Percentiles rank a stretch among this genome's conserved stretches.
phyloP scores from a whole-genome alignment of 495 filamentous ascomycete species.

The Penicillium herquei region DNA sequence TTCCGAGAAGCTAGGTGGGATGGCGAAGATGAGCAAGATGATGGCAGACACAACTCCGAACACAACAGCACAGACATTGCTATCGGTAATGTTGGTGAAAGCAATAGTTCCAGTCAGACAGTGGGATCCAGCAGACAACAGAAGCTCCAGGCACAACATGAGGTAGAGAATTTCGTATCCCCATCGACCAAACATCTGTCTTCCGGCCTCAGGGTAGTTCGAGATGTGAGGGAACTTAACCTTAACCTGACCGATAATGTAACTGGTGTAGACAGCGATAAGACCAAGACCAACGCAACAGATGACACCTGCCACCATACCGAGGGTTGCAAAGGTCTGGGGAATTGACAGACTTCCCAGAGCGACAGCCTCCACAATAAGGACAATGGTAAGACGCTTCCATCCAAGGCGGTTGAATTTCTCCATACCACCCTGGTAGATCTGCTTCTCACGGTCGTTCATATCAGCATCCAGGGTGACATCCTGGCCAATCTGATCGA shows the following conservation, averaged over 20 bases:
- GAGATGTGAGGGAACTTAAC: too few relatives aligned
- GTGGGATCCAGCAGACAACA: not conserved
- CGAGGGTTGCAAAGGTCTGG: conserved; percentile 51
- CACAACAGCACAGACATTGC: not conserved
- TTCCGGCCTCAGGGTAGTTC: too few relatives aligned
- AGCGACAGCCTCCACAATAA: conserved; percentile 61
- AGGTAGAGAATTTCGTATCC: too few relatives aligned
- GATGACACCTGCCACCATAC: conserved; percentile 52
- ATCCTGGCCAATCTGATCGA: too few relatives aligned
- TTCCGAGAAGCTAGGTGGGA: not conserved
- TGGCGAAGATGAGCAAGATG: not conserved
- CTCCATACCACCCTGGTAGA: conserved; percentile 2
- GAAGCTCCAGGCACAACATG: not conserved
- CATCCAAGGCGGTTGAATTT: conserved; percentile 18
- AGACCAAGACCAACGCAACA: conserved; percentile 55
- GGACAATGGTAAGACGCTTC: conserved; percentile 13
- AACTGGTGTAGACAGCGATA: conserved; percentile 65
- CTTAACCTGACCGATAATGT: conserved; percentile 48
- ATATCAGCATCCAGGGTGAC: too few relatives aligned
- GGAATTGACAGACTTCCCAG: conserved; percentile 58
- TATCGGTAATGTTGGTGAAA: not conserved
- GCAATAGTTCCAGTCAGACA: not conserved
- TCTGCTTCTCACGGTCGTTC: not conserved
- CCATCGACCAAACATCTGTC: too few relatives aligned
- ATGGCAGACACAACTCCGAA: not conserved